phyloP scores from a whole-genome alignment of 2,329 filamentous ascomycete species.

The Trichoderma sp. region DNA sequence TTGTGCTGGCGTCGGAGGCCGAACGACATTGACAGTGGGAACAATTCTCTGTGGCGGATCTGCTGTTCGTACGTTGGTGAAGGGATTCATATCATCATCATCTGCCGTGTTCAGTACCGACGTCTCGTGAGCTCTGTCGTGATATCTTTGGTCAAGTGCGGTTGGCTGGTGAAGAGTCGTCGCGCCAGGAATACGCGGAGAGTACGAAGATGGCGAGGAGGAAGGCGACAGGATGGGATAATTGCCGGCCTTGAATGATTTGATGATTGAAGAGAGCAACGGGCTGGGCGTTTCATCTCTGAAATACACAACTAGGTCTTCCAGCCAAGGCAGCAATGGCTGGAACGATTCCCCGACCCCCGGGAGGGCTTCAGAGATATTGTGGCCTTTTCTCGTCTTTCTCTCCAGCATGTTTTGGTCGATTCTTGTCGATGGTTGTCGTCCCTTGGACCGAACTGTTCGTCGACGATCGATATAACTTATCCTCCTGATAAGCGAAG shows the following conservation, averaged over 20 bases:
- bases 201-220: conserved; percentile 32
- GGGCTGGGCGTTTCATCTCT: conserved; percentile 47
- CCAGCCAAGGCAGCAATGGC: conserved; percentile 54
- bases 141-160: background rate
- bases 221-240: conserved; percentile 37
- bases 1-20: conserved; percentile 48
- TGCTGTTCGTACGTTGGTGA: conserved; percentile 41
- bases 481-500: conserved; percentile 32
- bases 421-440: conserved; percentile 37
- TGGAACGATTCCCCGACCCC: conserved; percentile 38
- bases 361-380: conserved; percentile 37
- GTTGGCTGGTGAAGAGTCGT: conserved; percentile 34
- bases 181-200: conserved; percentile 32
- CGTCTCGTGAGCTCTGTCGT: background rate
- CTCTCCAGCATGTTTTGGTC: conserved; percentile 38
- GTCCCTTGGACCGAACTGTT: conserved; percentile 39
- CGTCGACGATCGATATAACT: conserved; percentile 37
- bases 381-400: conserved; percentile 37
- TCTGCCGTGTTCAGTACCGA: conserved; percentile 6
- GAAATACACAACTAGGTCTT: conserved; percentile 61
- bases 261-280: conserved; percentile 51
- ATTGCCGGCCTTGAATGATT: conserved; percentile 44
- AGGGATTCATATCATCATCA: conserved; percentile 53
- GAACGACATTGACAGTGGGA: conserved; percentile 37
- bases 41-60: conserved; percentile 32